Percentiles rank a stretch among this genome's conserved stretches.
Conservation (phyloP, 2,329 filamentous ascomycete species). For the Neonectria sp. region DNA sequence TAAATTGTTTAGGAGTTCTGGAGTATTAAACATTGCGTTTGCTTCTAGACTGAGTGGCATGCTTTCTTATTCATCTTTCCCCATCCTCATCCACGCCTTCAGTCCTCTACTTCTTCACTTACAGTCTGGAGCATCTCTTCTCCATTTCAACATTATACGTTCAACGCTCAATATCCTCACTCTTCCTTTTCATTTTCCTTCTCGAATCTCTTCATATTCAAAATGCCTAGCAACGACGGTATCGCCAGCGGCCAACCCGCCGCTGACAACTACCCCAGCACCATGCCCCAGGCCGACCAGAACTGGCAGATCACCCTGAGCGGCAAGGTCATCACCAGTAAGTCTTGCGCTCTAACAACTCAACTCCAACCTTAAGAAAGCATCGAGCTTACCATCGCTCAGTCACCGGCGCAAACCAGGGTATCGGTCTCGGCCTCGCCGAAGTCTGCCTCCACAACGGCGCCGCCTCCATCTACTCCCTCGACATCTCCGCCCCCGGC, state of each 20-base stretch:
- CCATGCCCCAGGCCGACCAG: conserved; percentile 52
- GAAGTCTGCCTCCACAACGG: conserved; percentile 62
- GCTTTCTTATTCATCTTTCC: background rate
- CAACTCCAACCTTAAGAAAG: background rate
- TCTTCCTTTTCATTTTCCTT: background rate
- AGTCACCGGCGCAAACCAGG: conserved; percentile 60
- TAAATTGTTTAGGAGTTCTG: background rate
- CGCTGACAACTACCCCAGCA: conserved; percentile 46
- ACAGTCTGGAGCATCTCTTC: background rate
- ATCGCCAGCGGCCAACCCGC: conserved; percentile 5
- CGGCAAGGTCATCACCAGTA: conserved; percentile 58
- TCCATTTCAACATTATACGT: background rate
- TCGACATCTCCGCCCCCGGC: conserved; percentile 47
- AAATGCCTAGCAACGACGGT: conserved; percentile 24
- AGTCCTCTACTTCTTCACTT: background rate
- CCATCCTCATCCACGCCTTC: background rate
- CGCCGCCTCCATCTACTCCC: conserved; percentile 51
- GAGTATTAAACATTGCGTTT: conserved; percentile 7
- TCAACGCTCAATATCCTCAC: background rate
- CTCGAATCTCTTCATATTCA: background rate
- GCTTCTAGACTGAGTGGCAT: background rate
- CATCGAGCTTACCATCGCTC: conserved; percentile 8
- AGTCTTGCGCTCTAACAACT: conserved; percentile 28
- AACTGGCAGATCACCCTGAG: conserved; percentile 54
- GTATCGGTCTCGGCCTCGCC: conserved; percentile 63